A percentile compares a stretch with the other conserved stretches of the same genome.
Conservation (phyloP, 2,329 filamentous ascomycete genomes). For the Uncinocarpus reesii region DNA sequence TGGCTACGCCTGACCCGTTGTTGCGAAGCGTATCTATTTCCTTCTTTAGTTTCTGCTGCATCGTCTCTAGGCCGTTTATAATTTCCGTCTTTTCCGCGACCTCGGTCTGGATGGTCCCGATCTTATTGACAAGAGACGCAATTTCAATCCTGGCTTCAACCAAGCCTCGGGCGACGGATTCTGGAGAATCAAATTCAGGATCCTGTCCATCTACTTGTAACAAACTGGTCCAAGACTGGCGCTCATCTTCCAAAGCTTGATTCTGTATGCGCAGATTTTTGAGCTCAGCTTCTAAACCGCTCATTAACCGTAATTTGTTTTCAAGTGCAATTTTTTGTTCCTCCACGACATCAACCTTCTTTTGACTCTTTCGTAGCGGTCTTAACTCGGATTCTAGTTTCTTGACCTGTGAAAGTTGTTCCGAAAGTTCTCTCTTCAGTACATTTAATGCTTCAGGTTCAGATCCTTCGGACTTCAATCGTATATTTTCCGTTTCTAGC, state of each 20-base stretch:
- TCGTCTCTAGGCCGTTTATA: conserved; percentile 60
- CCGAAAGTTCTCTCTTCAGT: conserved; percentile 76
- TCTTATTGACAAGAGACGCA: conserved; percentile 65
- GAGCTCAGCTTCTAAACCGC: conserved; percentile 63
- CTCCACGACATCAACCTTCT: conserved; percentile 85
- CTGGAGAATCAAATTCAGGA: conserved; percentile 74
- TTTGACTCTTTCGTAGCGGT: conserved; percentile 67
- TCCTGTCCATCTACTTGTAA: conserved; percentile 58
- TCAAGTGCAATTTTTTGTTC: conserved; percentile 85
- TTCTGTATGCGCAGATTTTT: conserved; percentile 70
- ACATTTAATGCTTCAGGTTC: conserved; percentile 77
- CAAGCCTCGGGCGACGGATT: conserved; percentile 73
- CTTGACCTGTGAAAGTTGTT: conserved; percentile 86
- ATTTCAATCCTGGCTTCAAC: conserved; percentile 72
- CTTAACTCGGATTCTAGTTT: conserved; percentile 76
- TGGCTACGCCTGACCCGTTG: conserved; percentile 32
- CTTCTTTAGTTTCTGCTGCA: conserved; percentile 52
- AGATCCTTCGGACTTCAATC: conserved; percentile 73
- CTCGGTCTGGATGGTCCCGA: conserved; percentile 72
- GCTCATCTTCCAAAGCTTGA: conserved; percentile 80
- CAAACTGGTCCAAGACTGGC: conserved; percentile 75
- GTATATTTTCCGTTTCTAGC: conserved; percentile 72
- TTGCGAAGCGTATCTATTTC: conserved; percentile 62
- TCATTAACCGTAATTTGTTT: conserved; percentile 63
- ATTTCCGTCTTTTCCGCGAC: conserved; percentile 64